phyloP scores from a whole-genome alignment of 202 grass and related monocot genomes.

The Schoenoplectus tabernaemontani region DNA sequence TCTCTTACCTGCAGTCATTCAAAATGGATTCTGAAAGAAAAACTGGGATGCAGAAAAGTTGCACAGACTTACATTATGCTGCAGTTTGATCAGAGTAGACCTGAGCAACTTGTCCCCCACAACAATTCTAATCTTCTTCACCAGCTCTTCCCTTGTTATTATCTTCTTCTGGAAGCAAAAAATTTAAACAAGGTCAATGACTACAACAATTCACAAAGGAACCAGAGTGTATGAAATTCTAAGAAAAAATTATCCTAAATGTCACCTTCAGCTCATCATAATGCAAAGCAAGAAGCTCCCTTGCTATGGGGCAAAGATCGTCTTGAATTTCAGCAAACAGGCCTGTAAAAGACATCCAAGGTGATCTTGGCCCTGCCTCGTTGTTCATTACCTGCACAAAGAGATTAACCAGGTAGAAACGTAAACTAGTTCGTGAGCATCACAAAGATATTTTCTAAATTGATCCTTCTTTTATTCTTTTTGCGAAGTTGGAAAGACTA shows the following conservation, averaged over 20 bases:
- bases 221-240: background rate
- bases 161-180: constrained; percentile 34
- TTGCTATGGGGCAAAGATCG: constrained; percentile 39
- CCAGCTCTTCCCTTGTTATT: constrained; percentile 59
- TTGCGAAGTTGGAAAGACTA: background rate
- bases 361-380: constrained; percentile 46
- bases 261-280: constrained; percentile 54
- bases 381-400: constrained; percentile 30
- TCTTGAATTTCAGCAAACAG: constrained; percentile 59
- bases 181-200: background rate
- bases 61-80: constrained; percentile 42
- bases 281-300: constrained; percentile 56
- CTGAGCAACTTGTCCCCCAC: constrained; percentile 50
- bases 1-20: background rate
- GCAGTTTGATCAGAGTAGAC: constrained; percentile 37
- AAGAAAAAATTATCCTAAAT: constrained; percentile 1
- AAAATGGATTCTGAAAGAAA: background rate
- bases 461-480: background rate
- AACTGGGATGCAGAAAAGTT: background rate
- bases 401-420: background rate
- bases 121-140: constrained; percentile 51
- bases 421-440: background rate
- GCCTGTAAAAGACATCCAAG: constrained; percentile 59
- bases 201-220: background rate
- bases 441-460: background rate